phyloP scores from a whole-genome alignment of 495 filamentous ascomycete species.

The Daldinia grandis region DNA sequence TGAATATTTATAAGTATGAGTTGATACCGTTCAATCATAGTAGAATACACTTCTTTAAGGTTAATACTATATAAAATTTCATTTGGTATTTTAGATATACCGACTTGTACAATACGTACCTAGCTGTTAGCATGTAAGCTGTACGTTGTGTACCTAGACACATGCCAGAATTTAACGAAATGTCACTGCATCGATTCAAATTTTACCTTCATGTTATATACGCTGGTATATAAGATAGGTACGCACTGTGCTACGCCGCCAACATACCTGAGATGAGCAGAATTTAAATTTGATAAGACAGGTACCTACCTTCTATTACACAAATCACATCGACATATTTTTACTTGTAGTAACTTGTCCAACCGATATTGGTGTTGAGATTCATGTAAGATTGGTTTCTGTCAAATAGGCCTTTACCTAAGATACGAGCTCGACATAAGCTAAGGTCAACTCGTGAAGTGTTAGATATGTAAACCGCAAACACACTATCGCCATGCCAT shows the following conservation, averaged over 20 bases:
- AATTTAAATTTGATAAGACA: not conserved
- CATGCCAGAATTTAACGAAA: too few relatives aligned
- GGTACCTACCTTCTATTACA: not conserved
- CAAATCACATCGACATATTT: not conserved
- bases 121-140: too few relatives aligned
- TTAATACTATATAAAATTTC: too few relatives aligned
- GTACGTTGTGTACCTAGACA: too few relatives aligned
- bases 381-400: not conserved
- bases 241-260: not conserved
- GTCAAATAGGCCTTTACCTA: not conserved
- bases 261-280: not conserved
- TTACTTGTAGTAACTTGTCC: too few relatives aligned
- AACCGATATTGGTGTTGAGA: not conserved
- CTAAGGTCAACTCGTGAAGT: not conserved
- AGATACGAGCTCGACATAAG: not conserved
- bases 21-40: too few relatives aligned
- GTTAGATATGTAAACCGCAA: not conserved
- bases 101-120: too few relatives aligned
- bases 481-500: slow-evolving; percentile 2
- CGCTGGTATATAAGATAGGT: not conserved
- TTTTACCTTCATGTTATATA: not conserved
- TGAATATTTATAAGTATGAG: too few relatives aligned
- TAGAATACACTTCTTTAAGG: too few relatives aligned
- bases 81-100: too few relatives aligned
- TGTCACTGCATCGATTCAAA: too few relatives aligned